A percentile compares a stretch with the other conserved stretches of the same genome.
phyloP scores from a whole-genome alignment of 2,329 filamentous ascomycete species.

The Aspergillus intermedius region DNA sequence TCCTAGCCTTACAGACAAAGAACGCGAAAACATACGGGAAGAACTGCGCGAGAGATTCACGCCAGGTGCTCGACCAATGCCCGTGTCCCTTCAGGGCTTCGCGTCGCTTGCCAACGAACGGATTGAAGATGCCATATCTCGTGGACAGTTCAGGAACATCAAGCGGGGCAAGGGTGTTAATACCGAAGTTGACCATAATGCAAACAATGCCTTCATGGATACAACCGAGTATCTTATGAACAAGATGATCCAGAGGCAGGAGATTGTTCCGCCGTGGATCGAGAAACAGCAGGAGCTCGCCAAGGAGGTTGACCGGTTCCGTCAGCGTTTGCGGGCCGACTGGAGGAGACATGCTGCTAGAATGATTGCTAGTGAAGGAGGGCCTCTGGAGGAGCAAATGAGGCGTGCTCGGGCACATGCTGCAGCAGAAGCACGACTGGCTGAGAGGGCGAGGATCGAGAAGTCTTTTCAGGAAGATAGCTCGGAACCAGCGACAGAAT shows the following conservation, averaged over 20 bases:
- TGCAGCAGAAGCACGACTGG: constrained; percentile 56
- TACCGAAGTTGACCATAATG: constrained; percentile 66
- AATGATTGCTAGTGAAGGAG: constrained; percentile 70
- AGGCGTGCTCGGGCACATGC: constrained; percentile 66
- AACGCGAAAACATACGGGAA: constrained; percentile 63
- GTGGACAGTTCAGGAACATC: constrained; percentile 84
- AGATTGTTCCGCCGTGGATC: constrained; percentile 95
- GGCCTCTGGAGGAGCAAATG: constrained; percentile 67
- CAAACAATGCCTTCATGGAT: constrained; percentile 83
- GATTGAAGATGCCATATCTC: constrained; percentile 88
- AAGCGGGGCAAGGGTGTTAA: constrained; percentile 68
- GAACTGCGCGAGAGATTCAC: constrained; percentile 77
- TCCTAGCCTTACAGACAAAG: constrained; percentile 58
- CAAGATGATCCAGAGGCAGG: constrained; percentile 94
- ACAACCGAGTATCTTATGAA: constrained; percentile 98
- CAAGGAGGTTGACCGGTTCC: constrained; percentile 62
- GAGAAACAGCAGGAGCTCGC: constrained; percentile 93
- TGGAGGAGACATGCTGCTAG: constrained; percentile 80
- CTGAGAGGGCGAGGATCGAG: constrained; percentile 18
- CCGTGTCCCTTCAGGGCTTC: constrained; percentile 70
- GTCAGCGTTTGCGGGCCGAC: constrained; percentile 66
- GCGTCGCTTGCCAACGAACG: constrained; percentile 79
- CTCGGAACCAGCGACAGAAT: neutral
- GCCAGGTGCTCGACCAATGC: constrained; percentile 64
- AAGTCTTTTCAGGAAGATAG: constrained; percentile 16